Evolutionary conservation across 2,329 filamentous ascomycete genomes (phyloP), one percentile per base, ranked within the genome.

Genomic region (Sarocladium kiliense): DNA sequence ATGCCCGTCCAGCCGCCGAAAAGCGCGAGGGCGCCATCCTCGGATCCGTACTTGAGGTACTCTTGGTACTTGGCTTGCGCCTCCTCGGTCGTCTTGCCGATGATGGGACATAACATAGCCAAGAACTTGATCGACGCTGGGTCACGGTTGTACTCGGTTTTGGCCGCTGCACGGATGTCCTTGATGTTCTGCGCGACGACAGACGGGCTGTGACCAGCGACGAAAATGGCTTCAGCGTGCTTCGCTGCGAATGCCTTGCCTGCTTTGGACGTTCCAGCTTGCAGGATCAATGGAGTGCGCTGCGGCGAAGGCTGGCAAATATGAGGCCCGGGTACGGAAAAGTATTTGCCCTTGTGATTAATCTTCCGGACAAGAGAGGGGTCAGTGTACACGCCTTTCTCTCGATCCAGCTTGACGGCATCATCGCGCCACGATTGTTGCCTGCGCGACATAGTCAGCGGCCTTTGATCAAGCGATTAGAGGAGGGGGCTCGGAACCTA

Each of bases 1-100:
- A 86, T 84, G 0, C 84, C 84, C 0, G 84, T 86, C 82, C 83
- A 87, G 0, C 84, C 84, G 2, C 84, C 82, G 59, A 87, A 87
- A 2, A 87, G 66, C 0, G 84, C 82, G 50, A 87, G 64, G 0
- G 83, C 84, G 3, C 84, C 85, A 56, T 86, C 84, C 41, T 79
- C 74, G 2, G 79, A 79, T 0, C 80, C 84, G 60, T 85, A 77
- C 49, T 74, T 75, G 1, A 79, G 70, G 47, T 79, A 78, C 21
- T 84, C 77, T 2, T 72, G 62, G 56, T 82, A 82, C 57, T 66
- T 70, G 2, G 60, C 62, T 14, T 77, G 67, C 0, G 85, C 84
- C 60, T 84, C 81, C 44, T 82, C 80, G 56, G 82, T 74, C 0
- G 83, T 86, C n/a, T 70, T 71, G 0, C 78, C 84, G 1, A 87